phyloP scores from a whole-genome alignment of 2,329 filamentous ascomycete genomes.

The Fusarium musae region DNA sequence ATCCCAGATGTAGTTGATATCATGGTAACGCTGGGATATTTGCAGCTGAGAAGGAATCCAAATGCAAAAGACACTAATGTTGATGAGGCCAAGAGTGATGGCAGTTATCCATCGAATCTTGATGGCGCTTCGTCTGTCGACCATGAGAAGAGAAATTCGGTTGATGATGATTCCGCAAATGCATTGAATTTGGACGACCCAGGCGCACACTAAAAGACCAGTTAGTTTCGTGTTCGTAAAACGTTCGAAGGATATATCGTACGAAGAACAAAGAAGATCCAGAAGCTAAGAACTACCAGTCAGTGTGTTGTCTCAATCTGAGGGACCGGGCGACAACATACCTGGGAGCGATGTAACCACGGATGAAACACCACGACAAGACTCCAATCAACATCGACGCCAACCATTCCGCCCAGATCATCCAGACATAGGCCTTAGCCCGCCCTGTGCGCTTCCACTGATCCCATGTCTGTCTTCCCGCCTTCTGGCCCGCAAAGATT shows the following conservation, averaged over 20 bases:
- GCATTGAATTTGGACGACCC: slow-evolving; percentile 39
- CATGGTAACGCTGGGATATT: slow-evolving; percentile 18
- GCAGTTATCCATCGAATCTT: slow-evolving; percentile 29
- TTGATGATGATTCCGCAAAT: slow-evolving; percentile 42
- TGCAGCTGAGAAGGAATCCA: slow-evolving; percentile 35
- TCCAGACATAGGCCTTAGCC: slow-evolving; percentile 27
- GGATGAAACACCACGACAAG: slow-evolving; percentile 35
- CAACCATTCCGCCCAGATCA: slow-evolving; percentile 41
- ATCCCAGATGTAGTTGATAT: slow-evolving; percentile 32
- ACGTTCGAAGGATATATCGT: not conserved
- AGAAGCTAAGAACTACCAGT: slow-evolving; percentile 24
- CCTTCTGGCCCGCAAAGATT: slow-evolving; percentile 33
- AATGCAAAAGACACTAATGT: slow-evolving; percentile 33
- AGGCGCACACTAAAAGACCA: slow-evolving; percentile 14
- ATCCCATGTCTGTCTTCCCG: slow-evolving; percentile 34
- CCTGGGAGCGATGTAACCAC: slow-evolving; percentile 34
- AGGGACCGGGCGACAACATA: not conserved
- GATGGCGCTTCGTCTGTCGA: slow-evolving; percentile 10
- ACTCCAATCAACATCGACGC: slow-evolving; percentile 35
- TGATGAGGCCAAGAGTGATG: slow-evolving; percentile 20
- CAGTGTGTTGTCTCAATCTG: not conserved
- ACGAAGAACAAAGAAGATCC: slow-evolving; percentile 36
- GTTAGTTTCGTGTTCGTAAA: not conserved
- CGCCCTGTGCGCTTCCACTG: slow-evolving; percentile 30
- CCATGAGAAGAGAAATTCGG: slow-evolving; percentile 34